Base-by-base conservation (phyloP, 2,329 filamentous ascomycete genomes). In the Stromatinia cepivora region DNA sequence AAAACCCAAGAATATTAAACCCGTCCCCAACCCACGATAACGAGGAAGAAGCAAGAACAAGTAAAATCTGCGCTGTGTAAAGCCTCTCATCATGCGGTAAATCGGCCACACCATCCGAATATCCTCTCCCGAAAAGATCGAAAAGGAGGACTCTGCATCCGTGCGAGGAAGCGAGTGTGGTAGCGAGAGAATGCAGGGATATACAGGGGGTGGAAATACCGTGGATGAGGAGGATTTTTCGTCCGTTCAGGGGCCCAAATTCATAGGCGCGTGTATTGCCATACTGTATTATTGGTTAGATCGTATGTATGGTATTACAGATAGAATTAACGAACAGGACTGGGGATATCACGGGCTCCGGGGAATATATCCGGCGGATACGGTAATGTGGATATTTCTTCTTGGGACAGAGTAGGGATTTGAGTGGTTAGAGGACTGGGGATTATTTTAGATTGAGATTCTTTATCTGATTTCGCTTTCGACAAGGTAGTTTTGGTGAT, bases 91-190 rank as follows among this genome's bases (percentile, higher is more conserved):
- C 87, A 77, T 91, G 88, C 8, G 83, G 81, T n/a, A 88, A 77
- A 62, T 84, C 81, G 2, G 7, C 5, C 1, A 79, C 78, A 1
- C 85, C 85, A 76, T 93, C 91, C 0, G 89, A 92, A 77, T 92
- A 95, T 11, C 93, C 93, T 13, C 93, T 84, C 31, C 92, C 92
- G 72, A 89, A 92, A 63, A 92, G 83, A 77, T 93, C 90, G 76
- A 94, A 93, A 1, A 94, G 81, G 86, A 96, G 90, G 2, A 97
- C 92, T 71, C 92, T 84, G 78, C 86, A 93, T 0, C 92, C 91
- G 31, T 52, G 31, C 69, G 82, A 84, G 9, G 81, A 80, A 0
- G 86, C 91, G 65, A 96, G 83, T 66, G 84, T 85, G 76, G 87
- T 83, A 20, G 90, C 90, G 48, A 95, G 78, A 54, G 86, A 84